Evolutionary conservation across 140 eudicot genomes (phyloP), one percentile per base, ranked within the genome.

Genomic region (Anethum foeniculum): DNA sequence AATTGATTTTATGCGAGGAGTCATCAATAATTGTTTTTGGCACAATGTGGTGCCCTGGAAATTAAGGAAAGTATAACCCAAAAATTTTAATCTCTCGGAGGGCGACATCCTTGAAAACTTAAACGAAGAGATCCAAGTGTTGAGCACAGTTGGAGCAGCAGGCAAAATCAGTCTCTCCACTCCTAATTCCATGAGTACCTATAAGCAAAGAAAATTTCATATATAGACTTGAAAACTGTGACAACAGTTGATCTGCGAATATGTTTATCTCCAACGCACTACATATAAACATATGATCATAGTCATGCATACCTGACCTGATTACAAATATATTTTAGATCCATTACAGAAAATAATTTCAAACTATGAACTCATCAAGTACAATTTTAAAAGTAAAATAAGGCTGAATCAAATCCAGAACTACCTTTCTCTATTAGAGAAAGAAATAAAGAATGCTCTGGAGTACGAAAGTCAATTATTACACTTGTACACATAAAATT

Each of bases 31-130:
- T 74, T 84, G 85, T 84, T 94, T 94, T 83, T 92, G 96, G 90
- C 98, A 94, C 91, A 90, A 75, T 39, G 84, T 60, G n/a, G 97
- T 92, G 58, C 96, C 98, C 86, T 88, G 92, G 86, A 94, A 94
- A 81, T 90, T 90, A 68, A 92, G 92, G 88, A 94, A 92, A 48
- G 90, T 86, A 82, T 52, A 85, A 27, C 81, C 90, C 72, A 89
- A 74, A 79, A 88, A 81, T 19, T 86, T 79, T 47, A 81, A 72
- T 84, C 91, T 91, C 69, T 95, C 97, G 4, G 86, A 84, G 60
- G 86, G 75, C 18, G 83, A 85, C 93, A 92, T 88, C 73, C 38
- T 73, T 15, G 93, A 86, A 86, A 90, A 95, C 71, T 97, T 97
- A 74, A 95, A 95, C 8, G 93, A 85, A 76, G 83, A 65, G n/a